Evolutionary conservation across 129 eudicot genomes (phyloP), one percentile per base, ranked within the genome.

Genomic region (Artemisia argyi): DNA sequence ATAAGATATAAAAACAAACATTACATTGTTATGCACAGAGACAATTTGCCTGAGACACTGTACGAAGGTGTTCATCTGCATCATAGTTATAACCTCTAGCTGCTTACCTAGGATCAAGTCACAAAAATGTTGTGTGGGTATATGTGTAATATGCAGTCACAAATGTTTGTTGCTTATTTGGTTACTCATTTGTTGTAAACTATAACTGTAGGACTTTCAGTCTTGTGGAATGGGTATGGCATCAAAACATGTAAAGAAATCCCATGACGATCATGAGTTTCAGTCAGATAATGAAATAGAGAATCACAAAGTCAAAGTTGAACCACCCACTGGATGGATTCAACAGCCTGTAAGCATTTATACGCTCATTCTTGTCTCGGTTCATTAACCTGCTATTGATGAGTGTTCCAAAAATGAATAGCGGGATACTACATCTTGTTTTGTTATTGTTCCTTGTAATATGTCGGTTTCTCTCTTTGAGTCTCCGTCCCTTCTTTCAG

Each of bases 331-430:
- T 54, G 80, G 72, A 76, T 80, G 80, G 79, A 52, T 54, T 71
- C 83, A 88, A 74, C 85, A 89, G 66, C 90, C 81, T 85, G 96
- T 93, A 83, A 93, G 96, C 46, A 35, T 18, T 64, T 52, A 61
- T 19, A 66, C 59, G 30, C 75, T 77, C 14, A 66, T 65, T 82
- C 32, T 68, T 65, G 59, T 69, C 61, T 67, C 62, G 76, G 51
- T 71, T 61, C 54, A 42, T 63, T n/a, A 70, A 65, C 50, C 46
- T 39, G 47, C 72, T 30, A 64, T 54, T 39, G 46, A 7, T 39
- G 46, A 39, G 46, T 39, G 46, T 1, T 1, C 46, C 46, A 7
- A 39, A 39, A 39, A 39, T 39, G 46, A 39, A 39, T 39, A 39
- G 46, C 46, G 2, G 46, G 46, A 39, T 7, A 39, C 46, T 39